Evolutionary conservation across 768 basidiomycete species (phyloP), one percentile per base, ranked within the genome.

Genomic region (Termitomyces titanicus): DNA sequence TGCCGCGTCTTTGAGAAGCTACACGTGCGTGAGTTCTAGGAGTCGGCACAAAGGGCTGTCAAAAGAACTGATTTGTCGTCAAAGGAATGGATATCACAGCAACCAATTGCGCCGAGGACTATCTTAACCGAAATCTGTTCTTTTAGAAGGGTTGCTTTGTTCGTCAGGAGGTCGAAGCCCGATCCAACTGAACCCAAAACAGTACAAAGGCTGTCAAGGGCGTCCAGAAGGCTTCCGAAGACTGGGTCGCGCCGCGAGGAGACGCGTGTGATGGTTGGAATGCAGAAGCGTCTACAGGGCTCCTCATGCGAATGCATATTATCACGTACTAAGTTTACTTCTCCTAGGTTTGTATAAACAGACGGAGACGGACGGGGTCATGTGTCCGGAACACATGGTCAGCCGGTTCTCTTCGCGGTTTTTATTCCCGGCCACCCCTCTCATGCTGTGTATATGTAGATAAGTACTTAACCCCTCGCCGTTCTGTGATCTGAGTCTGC

Each of bases 301-400:
- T 20, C n/a, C n/a, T 7, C 45, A 47, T 20, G 38, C 37, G 38
- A 40, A 35, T 47, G 42, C 51, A 55, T 55, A 49, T 55, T 61
- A 55, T 61, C 54, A 54, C 53, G 22, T 42, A 42, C 47, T 37
- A 48, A 53, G 51, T 50, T 56, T 56, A 54, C n/a, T n/a, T 35
- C 51, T 42, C 42, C 48, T 31, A 15, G 35, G 45, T 52, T 55
- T 50, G 54, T 55, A 51, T 24, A 48, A 22, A 13, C 45, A n/a
- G n/a, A n/a, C n/a, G n/a, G n/a, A n/a, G n/a, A n/a, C n/a, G n/a
- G n/a, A 40, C 17, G 8, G 8, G 33, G 51, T 60, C 59, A 60
- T 56, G 59, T 56, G 59, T 56, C 34, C 39, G 54, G 47, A 43
- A 17, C 49, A 46, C 49, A 50, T 44, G 25, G 49, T 51, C 27